Conservation (phyloP, 306 rosid species). For the Inga leiocalycina region DNA sequence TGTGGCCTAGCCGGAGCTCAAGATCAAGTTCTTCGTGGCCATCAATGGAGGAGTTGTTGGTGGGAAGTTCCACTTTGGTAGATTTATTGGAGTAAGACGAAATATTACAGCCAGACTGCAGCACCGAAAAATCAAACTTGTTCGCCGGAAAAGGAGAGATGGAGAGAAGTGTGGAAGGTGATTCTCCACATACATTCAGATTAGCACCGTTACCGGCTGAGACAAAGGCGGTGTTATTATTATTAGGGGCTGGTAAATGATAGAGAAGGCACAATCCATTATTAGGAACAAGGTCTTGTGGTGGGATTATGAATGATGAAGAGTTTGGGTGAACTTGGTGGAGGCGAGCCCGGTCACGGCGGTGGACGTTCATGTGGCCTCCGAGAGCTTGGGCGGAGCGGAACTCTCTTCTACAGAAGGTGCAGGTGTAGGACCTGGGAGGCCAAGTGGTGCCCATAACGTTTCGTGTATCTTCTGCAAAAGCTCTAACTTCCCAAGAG, state of each 20-base stretch:
- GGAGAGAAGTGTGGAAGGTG: conserved; percentile 68
- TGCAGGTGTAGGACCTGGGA: conserved; percentile 89
- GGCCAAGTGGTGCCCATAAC: conserved; percentile 92
- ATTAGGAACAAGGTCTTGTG: conserved; percentile 57
- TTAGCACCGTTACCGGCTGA: background rate
- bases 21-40: conserved; percentile 77
- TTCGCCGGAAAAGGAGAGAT: conserved; percentile 47
- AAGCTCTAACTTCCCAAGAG: conserved; percentile 91
- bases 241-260: conserved; percentile 73
- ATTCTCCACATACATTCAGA: conserved; percentile 22
- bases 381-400: conserved; percentile 96
- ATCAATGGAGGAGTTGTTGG: conserved; percentile 30
- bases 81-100: conserved; percentile 27
- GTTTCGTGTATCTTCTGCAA: conserved; percentile 84
- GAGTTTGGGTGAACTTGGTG: conserved; percentile 49
- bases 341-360: conserved; percentile 96
- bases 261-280: conserved; percentile 69
- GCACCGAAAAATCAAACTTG: conserved; percentile 36
- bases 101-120: background rate
- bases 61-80: conserved; percentile 36
- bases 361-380: conserved; percentile 99
- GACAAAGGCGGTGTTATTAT: conserved; percentile 16
- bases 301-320: conserved; percentile 58
- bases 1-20: conserved; percentile 84
- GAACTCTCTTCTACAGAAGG: conserved; percentile 82